phyloP scores from a whole-genome alignment of 2,329 filamentous ascomycete species.

The Verticillium dahliae region DNA sequence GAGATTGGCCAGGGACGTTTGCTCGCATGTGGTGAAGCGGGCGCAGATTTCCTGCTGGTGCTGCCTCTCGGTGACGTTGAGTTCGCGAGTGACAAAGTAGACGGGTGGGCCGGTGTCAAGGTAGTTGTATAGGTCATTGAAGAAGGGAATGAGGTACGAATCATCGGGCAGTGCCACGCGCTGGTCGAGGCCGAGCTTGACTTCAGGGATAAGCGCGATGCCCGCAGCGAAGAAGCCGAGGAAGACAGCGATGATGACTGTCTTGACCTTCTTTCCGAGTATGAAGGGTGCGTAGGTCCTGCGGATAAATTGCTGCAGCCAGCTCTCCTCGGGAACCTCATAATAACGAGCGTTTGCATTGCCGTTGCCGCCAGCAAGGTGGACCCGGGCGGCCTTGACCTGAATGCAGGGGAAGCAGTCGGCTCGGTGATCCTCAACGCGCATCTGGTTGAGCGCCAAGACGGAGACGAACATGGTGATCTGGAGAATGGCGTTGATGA shows the following conservation, averaged over 20 bases:
- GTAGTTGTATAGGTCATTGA: constrained; percentile 92
- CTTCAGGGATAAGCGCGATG: constrained; percentile 74
- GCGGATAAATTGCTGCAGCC: constrained; percentile 80
- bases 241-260: constrained; percentile 71
- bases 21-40: constrained; percentile 81
- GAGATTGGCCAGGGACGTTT: constrained; percentile 78
- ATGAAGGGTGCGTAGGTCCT: constrained; percentile 81
- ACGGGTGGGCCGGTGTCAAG: constrained; percentile 88
- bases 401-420: constrained; percentile 90
- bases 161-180: constrained; percentile 88
- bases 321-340: constrained; percentile 76
- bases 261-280: constrained; percentile 74
- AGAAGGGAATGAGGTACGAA: constrained; percentile 93
- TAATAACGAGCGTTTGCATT: constrained; percentile 54
- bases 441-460: constrained; percentile 80
- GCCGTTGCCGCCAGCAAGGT: constrained; percentile 56
- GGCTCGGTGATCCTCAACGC: constrained; percentile 81
- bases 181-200: constrained; percentile 87
- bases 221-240: constrained; percentile 81
- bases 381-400: constrained; percentile 65
- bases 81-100: constrained; percentile 82
- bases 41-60: constrained; percentile 86
- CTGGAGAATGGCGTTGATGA: constrained; percentile 95
- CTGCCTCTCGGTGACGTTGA: constrained; percentile 69
- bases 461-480: constrained; percentile 96